These are phyloP conservation scores for Rhodofomes roseus DNA, from an alignment of 1,284 basidiomycete species.

Conservation along the genomic window DNA sequence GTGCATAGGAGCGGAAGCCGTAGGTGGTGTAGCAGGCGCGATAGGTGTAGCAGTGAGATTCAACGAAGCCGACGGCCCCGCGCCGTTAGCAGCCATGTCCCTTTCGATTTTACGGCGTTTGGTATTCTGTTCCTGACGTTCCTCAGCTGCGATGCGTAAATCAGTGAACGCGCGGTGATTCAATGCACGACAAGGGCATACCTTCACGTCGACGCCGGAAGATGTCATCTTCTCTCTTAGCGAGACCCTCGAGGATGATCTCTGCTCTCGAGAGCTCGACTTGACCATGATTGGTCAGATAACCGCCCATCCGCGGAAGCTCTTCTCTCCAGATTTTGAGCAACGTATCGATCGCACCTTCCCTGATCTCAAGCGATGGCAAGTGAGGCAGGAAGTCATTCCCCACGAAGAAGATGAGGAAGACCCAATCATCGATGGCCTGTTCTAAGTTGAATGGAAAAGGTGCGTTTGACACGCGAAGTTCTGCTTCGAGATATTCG, in stretches of 20 bases:
- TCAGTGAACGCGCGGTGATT: background rate
- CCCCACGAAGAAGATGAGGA: constrained; percentile 99
- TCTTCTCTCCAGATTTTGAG: constrained; percentile 95
- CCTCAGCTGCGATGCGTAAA: constrained; percentile 65
- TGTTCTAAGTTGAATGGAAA: constrained; percentile 96
- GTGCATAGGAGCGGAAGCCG: constrained; percentile 40
- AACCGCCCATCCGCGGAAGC: constrained; percentile 93
- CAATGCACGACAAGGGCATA: constrained; percentile 39
- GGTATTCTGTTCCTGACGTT: constrained; percentile 85
- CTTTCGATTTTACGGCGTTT: constrained; percentile 86
- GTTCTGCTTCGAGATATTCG: constrained; percentile 96
- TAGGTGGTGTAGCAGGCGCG: constrained; percentile 35
- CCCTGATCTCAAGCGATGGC: constrained; percentile 96
- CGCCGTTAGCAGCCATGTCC: constrained; percentile 45
- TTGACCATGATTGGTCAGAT: constrained; percentile 91
- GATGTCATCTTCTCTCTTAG: constrained; percentile 92
- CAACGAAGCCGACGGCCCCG: constrained; percentile 52
- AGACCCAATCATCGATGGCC: constrained; percentile 99
- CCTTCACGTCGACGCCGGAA: constrained; percentile 91
- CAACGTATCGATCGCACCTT: constrained; percentile 97
- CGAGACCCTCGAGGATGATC: constrained; percentile 93
- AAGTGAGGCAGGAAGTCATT: constrained; percentile 99
- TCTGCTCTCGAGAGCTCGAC: constrained; percentile 86
- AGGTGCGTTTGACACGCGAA: constrained; percentile 72
- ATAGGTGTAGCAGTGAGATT: constrained; percentile 45